phyloP scores from a whole-genome alignment of 2,329 filamentous ascomycete genomes.

The Aspergillus sp. region DNA sequence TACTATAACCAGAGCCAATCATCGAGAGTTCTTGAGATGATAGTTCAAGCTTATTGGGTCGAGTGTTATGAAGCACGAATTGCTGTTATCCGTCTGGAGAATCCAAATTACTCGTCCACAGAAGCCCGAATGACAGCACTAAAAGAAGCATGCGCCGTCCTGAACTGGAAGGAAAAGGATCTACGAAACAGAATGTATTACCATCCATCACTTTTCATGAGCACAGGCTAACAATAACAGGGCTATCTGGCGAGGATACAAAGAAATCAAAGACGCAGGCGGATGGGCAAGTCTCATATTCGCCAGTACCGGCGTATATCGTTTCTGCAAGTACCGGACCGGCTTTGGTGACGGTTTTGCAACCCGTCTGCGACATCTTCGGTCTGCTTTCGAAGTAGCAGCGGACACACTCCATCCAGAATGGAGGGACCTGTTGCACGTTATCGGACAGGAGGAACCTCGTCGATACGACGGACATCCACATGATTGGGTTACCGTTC shows the following conservation, averaged over 20 bases:
- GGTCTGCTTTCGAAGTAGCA: constrained; percentile 46
- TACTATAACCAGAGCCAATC: constrained; percentile 43
- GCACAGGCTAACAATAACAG: constrained; percentile 3
- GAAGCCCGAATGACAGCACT: constrained; percentile 49
- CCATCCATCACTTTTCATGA: neutral
- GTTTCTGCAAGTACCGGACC: constrained; percentile 55
- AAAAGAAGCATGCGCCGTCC: constrained; percentile 48
- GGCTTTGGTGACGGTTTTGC: constrained; percentile 48
- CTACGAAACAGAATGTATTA: constrained; percentile 40
- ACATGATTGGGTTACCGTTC: constrained; percentile 19
- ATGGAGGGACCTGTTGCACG: constrained; percentile 43
- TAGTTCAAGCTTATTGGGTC: constrained; percentile 53
- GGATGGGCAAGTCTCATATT: constrained; percentile 53
- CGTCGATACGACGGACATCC: constrained; percentile 17
- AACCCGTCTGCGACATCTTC: constrained; percentile 39
- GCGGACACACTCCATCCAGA: constrained; percentile 49
- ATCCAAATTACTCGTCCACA: constrained; percentile 36
- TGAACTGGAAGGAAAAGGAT: constrained; percentile 53
- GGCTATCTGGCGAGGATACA: constrained; percentile 53
- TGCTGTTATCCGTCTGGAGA: constrained; percentile 33
- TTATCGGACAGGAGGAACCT: constrained; percentile 13
- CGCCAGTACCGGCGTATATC: constrained; percentile 52
- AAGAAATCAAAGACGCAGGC: constrained; percentile 52
- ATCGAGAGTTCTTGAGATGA: constrained; percentile 52
- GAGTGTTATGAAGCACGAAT: constrained; percentile 50